Evolutionary conservation across 2,329 filamentous ascomycete species (phyloP).

Genomic region (Apiospora sp.): DNA sequence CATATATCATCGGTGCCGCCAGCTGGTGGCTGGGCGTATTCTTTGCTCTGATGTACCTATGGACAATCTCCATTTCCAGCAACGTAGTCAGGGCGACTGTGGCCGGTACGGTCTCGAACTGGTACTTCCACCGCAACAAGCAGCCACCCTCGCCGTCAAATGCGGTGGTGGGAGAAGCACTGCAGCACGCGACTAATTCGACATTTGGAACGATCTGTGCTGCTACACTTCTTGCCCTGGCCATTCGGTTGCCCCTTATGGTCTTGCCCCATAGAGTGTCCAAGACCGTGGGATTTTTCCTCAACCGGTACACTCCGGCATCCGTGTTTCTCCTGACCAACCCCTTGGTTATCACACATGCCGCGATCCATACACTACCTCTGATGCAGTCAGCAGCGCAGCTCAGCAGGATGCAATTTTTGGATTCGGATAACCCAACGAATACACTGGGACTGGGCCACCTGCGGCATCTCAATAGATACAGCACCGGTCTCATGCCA

Average conservation of each 20-base stretch:
- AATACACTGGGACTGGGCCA: constrained; percentile 71
- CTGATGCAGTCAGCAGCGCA: constrained; percentile 80
- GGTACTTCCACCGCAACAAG: constrained; percentile 96
- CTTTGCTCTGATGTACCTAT: constrained; percentile 94
- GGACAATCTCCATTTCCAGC: constrained; percentile 88
- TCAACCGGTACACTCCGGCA: constrained; percentile 83
- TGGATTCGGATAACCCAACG: constrained; percentile 76
- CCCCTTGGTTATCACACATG: constrained; percentile 89
- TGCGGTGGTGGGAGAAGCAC: constrained; percentile 83
- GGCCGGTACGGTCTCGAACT: constrained; percentile 94
- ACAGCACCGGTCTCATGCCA: constrained; percentile 70
- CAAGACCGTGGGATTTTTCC: constrained; percentile 73
- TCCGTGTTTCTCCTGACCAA: constrained; percentile 88
- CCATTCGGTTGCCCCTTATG: constrained; percentile 85
- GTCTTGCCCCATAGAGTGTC: constrained; percentile 77
- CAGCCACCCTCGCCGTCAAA: constrained; percentile 78
- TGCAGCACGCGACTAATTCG: constrained; percentile 82
- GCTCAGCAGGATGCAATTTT: constrained; percentile 81
- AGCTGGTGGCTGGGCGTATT: constrained; percentile 96
- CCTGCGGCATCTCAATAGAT: constrained; percentile 52
- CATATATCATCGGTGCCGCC: constrained; percentile 83
- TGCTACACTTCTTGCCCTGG: constrained; percentile 80
- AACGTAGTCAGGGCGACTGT: constrained; percentile 91
- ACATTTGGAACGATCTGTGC: constrained; percentile 93
- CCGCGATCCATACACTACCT: constrained; percentile 89